Evolutionary conservation across 306 rosid genomes (phyloP).

Genomic region (Begonia loranthoides): DNA sequence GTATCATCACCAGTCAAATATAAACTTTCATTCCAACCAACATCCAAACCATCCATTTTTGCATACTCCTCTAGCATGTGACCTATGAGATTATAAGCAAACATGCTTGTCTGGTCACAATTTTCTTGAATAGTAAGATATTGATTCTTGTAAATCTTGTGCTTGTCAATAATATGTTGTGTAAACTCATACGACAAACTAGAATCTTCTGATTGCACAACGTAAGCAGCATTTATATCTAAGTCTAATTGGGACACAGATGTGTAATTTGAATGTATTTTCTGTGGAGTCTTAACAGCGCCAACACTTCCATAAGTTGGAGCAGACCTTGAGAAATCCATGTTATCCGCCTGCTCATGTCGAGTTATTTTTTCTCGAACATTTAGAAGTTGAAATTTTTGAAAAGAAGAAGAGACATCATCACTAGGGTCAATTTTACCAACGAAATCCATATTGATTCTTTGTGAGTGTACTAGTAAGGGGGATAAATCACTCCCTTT

Average conservation of each 20-base stretch:
- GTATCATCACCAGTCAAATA: constrained; percentile 25
- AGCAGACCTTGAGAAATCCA: too few species aligned
- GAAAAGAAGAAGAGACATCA: not conserved
- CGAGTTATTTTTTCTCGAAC: not conserved
- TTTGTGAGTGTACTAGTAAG: constrained; percentile 2
- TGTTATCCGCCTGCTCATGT: not conserved
- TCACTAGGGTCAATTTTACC: constrained; percentile 4
- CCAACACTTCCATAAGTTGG: not conserved
- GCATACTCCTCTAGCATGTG: constrained; percentile 45
- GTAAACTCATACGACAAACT: constrained; percentile 9
- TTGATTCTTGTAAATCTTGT: constrained; percentile 25
- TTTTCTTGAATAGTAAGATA: constrained; percentile 55
- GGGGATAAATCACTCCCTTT: constrained; percentile 13
- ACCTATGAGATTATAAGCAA: constrained; percentile 53
- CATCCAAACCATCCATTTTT: constrained; percentile 22
- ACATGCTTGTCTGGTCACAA: constrained; percentile 67
- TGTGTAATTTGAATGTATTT: not conserved
- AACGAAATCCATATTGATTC: constrained; percentile 8
- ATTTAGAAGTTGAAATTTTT: not conserved
- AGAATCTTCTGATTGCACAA: constrained; percentile 4
- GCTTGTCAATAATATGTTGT: constrained; percentile 6
- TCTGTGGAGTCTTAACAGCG: not conserved
- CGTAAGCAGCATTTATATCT: not conserved
- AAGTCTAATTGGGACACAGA: too few species aligned
- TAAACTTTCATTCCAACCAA: constrained; percentile 20